Evolutionary conservation across 306 rosid genomes (phyloP).

Genomic region (Medicago lupulina): DNA sequence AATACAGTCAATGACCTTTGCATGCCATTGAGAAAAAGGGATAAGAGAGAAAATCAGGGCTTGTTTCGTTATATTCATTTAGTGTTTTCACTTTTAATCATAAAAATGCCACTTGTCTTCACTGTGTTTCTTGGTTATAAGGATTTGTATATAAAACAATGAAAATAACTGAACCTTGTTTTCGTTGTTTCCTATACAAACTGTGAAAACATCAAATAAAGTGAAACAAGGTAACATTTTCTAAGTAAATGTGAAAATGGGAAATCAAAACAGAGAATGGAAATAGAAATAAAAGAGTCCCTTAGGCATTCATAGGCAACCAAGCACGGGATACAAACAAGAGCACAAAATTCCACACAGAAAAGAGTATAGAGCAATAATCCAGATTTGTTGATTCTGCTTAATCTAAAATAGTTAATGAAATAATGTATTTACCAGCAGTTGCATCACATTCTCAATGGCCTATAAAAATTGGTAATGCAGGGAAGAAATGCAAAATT

Average conservation of each 20-base stretch:
- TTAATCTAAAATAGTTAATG: constrained; percentile 7
- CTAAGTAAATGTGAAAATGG: neutral
- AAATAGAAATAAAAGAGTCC: constrained; percentile 4
- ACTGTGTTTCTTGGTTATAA: neutral
- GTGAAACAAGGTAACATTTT: neutral
- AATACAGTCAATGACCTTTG: constrained; percentile 15
- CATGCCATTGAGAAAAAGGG: constrained; percentile 33
- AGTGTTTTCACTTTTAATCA: neutral
- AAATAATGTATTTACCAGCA: constrained; percentile 17
- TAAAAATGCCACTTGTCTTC: neutral
- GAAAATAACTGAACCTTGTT: constrained; percentile 1
- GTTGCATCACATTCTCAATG: constrained; percentile 8
- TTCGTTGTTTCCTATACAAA: neutral
- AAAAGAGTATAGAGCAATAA: constrained; percentile 24
- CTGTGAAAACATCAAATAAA: constrained; percentile 2
- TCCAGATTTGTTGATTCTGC: constrained; percentile 1
- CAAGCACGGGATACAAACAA: constrained; percentile 35
- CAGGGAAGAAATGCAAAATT: constrained; percentile 1
- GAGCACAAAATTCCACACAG: constrained; percentile 23
- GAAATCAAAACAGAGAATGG: constrained; percentile 6
- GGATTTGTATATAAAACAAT: neutral
- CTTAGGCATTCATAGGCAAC: constrained; percentile 19
- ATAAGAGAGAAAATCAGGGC: constrained; percentile 11
- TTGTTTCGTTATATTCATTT: neutral
- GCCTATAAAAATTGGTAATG: constrained; percentile 27